A percentile compares a stretch with the other conserved stretches of the same genome.
Conservation (phyloP, 345 rosid genomes). For the Eucalyptus viminalis region DNA sequence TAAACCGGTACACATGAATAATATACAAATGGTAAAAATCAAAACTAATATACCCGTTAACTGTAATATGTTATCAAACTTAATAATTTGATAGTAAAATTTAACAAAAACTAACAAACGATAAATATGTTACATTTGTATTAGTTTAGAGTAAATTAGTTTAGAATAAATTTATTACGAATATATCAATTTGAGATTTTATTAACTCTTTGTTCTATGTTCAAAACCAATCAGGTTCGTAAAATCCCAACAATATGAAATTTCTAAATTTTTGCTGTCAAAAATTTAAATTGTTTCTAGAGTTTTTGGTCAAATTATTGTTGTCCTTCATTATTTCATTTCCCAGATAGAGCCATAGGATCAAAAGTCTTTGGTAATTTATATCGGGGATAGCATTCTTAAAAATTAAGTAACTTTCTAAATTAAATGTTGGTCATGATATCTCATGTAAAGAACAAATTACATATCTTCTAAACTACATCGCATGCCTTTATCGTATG, state of each 20-base stretch:
- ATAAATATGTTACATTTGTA: too few species aligned
- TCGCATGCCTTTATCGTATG: not conserved
- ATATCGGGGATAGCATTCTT: not conserved
- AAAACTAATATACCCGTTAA: rapidly evolving
- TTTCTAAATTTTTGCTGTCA: not conserved
- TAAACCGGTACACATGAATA: rapidly evolving
- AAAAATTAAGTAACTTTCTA: not conserved
- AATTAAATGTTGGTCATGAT: not conserved
- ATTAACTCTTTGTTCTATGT: not conserved
- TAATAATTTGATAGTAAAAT: too few species aligned
- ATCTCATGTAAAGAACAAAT: not conserved
- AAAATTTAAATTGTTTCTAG: not conserved
- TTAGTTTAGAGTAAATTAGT: too few species aligned
- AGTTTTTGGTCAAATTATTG: not conserved
- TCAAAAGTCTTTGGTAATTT: too few species aligned
- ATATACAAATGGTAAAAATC: rapidly evolving
- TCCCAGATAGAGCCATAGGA: not conserved
- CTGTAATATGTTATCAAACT: rapidly evolving
- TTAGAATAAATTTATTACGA: rapidly evolving
- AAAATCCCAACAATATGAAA: not conserved
- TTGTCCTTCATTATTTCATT: not conserved
- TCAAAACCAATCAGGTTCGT: rapidly evolving
- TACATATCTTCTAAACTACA: too few species aligned
- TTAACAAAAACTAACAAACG: rapidly evolving
- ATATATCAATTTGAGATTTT: too few species aligned